Evolutionary conservation across 148 eudicot species (phyloP), one percentile per base, ranked within the genome.

Genomic region (Camellia lanceoleosa): DNA sequence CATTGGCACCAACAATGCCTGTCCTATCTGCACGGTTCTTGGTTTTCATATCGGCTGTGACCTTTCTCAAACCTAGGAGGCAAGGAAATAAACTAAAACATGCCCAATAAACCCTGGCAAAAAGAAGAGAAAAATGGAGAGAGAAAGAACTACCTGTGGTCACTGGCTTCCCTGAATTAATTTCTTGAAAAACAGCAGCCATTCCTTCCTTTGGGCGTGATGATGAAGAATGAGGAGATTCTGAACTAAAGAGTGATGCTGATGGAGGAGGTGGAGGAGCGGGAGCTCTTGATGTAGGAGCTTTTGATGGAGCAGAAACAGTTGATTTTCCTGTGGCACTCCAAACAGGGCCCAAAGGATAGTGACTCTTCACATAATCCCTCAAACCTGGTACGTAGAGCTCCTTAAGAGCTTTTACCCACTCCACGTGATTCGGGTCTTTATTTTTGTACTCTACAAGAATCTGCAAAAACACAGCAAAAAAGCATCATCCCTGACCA

Each of bases 281-380:
- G 81, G 99, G 95, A 43, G 86, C 92, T 74, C 86, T 85, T 12
- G 87, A 81, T 23, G 78, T 67, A 64, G 95, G 67, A 79, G 92
- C 86, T 87, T 91, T 92, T 56, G 88, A 68, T 49, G 92, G 88
- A 80, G 91, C 92, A 78, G 95, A 75, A 73, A 84, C 86, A 62
- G 73, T 76, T 77, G 86, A 78, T 68, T 88, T 93, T 70, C 95
- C 95, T 72, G 90, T 84, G 44, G 91, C 89, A 80, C 93, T 89
- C 99, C 99, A 96, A 52, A 91, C 94, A 7, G 99, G 98, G 46
- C 99, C 99, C 82, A 96, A 83, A 51, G 98, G 95, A 85, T 93
- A 88, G 78, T 85, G 91, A 82, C 84, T 80, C 89, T 96, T 96
- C 80, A 96, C 97, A 82, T 90, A 96, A 82, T 96, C 98, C 88